These are phyloP conservation scores for Polytrichum formosum DNA, from an alignment of 225 moss, liverwort and hornwort species.

Conservation along the genomic window DNA sequence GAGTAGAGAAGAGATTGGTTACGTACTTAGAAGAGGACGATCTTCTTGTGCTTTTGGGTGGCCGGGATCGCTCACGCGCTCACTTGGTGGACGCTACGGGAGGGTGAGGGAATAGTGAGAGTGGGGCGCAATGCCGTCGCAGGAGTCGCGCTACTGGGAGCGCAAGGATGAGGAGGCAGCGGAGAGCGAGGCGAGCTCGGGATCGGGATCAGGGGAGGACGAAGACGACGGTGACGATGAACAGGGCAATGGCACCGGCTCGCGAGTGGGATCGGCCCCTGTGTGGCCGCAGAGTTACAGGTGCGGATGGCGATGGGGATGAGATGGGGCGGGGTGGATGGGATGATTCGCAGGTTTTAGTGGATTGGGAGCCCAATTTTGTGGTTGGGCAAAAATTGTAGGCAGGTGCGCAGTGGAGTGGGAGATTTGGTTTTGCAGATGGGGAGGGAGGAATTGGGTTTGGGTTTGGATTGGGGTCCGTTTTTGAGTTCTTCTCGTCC, in stretches of 20 bases:
- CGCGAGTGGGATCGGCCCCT: slow-evolving; percentile 27
- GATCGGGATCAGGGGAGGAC: slow-evolving; percentile 13
- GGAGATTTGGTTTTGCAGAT: background rate
- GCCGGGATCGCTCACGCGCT: too few species aligned
- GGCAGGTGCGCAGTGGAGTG: background rate
- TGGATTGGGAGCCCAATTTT: background rate
- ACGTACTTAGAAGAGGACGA: too few species aligned
- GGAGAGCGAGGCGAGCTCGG: slow-evolving; percentile 9
- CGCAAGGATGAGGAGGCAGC: slow-evolving; percentile 18
- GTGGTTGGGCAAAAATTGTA: too few species aligned
- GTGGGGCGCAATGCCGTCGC: slow-evolving; percentile 25
- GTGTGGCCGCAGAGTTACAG: slow-evolving; percentile 68
- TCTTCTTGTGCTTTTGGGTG: too few species aligned
- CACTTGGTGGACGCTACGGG: too few species aligned
- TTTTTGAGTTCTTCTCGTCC: background rate
- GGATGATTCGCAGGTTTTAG: background rate
- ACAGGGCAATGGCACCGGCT: background rate
- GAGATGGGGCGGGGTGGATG: background rate
- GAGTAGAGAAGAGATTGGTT: too few species aligned
- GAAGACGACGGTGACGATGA: slow-evolving; percentile 8
- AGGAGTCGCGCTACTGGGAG: slow-evolving; percentile 26
- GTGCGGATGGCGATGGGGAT: slow-evolving; percentile 13
- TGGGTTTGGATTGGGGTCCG: background rate
- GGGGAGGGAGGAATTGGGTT: background rate
- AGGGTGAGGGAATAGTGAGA: too few species aligned